These are phyloP conservation scores for Phytophthora colocasiae DNA, from an alignment of 352 stramenopile species.

Conservation along the genomic window DNA sequence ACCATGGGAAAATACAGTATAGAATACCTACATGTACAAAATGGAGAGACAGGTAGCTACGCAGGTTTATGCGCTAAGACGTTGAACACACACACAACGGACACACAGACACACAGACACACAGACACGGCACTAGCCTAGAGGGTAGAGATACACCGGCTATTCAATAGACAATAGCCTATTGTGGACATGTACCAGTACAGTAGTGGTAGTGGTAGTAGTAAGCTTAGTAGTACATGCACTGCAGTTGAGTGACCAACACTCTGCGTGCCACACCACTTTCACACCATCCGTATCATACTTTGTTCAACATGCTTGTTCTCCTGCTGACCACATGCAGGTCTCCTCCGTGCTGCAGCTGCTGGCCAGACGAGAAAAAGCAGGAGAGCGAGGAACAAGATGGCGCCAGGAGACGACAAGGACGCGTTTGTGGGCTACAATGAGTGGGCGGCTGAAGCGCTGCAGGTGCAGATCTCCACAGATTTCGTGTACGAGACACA, in stretches of 20 bases:
- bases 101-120: no score
- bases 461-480: constrained; percentile 67
- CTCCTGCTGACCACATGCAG: constrained; percentile 38
- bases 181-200: no score
- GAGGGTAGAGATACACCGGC: no score
- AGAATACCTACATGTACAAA: no score
- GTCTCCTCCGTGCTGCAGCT: background rate
- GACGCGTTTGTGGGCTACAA: constrained; percentile 78
- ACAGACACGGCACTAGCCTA: no score
- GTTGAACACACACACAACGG: no score
- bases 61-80: no score
- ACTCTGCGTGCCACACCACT: constrained; percentile 12
- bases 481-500: constrained; percentile 87
- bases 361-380: constrained; percentile 36
- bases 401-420: constrained; percentile 31
- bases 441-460: constrained; percentile 63
- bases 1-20: no score
- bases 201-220: no score
- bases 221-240: no score
- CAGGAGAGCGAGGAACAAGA: background rate
- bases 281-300: constrained; percentile 14
- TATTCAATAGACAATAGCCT: no score
- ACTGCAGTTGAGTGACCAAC: constrained; percentile 3
- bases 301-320: constrained; percentile 17
- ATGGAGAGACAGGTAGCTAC: no score